Base-by-base conservation (phyloP, 2,329 filamentous ascomycete species). In the Trichophyton mentagrophytes region DNA sequence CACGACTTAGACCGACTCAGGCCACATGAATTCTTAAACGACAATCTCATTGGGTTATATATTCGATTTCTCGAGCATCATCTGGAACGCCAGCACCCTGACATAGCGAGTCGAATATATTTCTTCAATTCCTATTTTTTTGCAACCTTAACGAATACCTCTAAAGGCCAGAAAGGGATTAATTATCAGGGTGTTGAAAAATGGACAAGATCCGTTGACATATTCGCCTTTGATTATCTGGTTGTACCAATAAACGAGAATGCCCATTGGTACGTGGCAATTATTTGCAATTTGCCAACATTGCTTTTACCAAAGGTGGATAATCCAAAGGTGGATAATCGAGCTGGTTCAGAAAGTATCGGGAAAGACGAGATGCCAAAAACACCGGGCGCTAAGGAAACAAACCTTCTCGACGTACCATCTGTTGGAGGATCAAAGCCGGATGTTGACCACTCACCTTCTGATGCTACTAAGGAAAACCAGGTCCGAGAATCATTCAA, bases 61-160 rank as follows among this genome's bases (percentile, higher is more conserved):
- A 78, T 96, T 60, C 85, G 87, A 33, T 88, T 85, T 66, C 76
- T 92, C 4, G 85, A 91, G 68, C 76, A 81, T 61, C 74, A 80
- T 47, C 72, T 87, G 40, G 80, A 84, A 64, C 72, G 76, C 44
- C 76, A 79, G 9, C 77, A 79, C 1, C 79, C 82, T 0, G 77
- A 83, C 53, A 66, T 85, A 3, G 76, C 84, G 0, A 77, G 83
- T 62, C 83, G 84, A 58, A 84, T 95, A 2, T 89, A 95, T 70
- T 88, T 96, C 66, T 92, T 95, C 77, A 97, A 91, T 70, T 93
- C 89, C 0, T 96, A 90, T 73, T 96, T 97, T 73, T 97, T 88
- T 69, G 84, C 86, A 20, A 86, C 85, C 56, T 79, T 97, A 51
- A 89, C 82, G 17, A 85, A 83, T 36, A 74, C 73, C 6, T 72